Conservation (phyloP, 169 alveolate genomes). For the Eimeria sp. region DNA sequence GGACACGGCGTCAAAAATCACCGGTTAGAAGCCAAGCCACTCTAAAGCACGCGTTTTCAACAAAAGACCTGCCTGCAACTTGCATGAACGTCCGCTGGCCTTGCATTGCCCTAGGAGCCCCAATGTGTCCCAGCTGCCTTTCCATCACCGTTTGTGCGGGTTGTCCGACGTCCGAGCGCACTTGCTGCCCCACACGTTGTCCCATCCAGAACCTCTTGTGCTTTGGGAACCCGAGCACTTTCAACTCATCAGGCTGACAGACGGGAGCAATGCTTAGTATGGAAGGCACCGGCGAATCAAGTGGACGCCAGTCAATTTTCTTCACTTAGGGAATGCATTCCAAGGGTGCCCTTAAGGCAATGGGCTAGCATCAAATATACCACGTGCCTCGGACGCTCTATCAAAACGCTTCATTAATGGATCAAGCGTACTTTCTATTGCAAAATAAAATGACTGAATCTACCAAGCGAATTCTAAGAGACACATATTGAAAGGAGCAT, state of each 20-base stretch:
- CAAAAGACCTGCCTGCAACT: background rate
- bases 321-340: background rate
- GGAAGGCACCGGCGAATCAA: background rate
- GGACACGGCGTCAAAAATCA: background rate
- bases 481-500: background rate
- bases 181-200: background rate
- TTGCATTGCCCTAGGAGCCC: background rate
- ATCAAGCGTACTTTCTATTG: background rate
- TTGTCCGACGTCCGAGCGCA: background rate
- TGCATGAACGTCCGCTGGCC: background rate
- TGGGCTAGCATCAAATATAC: background rate
- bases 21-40: background rate
- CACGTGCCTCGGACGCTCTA: background rate
- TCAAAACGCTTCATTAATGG: background rate
- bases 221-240: background rate
- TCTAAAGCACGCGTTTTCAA: background rate
- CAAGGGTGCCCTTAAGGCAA: background rate
- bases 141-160: background rate
- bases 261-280: background rate
- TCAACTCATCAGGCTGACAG: background rate
- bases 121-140: background rate
- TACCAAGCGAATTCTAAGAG: background rate
- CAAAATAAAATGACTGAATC: background rate
- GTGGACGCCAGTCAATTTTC: background rate
- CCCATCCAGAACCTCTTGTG: background rate